Percentiles rank a stretch among this genome's conserved stretches.
These are phyloP conservation scores for Polyporus arcularius DNA, from an alignment of 768 basidiomycete species.

Conservation along the genomic window DNA sequence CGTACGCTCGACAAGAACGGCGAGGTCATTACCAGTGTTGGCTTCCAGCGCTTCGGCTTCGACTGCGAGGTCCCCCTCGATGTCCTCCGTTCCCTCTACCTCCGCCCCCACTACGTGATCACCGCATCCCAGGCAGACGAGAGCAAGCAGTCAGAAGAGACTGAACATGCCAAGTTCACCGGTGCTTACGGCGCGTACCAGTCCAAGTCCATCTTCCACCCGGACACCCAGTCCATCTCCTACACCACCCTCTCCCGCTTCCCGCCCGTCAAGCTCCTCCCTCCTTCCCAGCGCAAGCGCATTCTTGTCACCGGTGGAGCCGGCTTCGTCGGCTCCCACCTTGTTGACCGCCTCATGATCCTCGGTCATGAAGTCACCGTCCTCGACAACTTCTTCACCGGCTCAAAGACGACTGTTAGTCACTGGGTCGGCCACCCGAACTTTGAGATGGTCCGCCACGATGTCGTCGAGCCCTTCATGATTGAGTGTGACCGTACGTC, in stretches of 20 bases:
- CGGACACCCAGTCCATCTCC: slow-evolving; percentile 78
- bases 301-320: slow-evolving; percentile 96
- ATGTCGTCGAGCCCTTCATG: slow-evolving; percentile 96
- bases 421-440: slow-evolving; percentile 98
- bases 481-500: slow-evolving; percentile 95
- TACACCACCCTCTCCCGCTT: slow-evolving; percentile 92
- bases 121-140: slow-evolving; percentile 38
- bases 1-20: slow-evolving; percentile 74
- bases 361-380: slow-evolving; percentile 98
- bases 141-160: slow-evolving; percentile 39
- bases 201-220: slow-evolving; percentile 86
- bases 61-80: slow-evolving; percentile 83
- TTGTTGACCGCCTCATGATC: slow-evolving; percentile 96
- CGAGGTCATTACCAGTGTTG: slow-evolving; percentile 74
- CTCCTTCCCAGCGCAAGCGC: slow-evolving; percentile 78
- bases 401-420: slow-evolving; percentile 93
- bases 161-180: slow-evolving; percentile 55
- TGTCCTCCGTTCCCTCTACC: slow-evolving; percentile 83
- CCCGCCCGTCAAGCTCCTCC: slow-evolving; percentile 87
- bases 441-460: slow-evolving; percentile 97
- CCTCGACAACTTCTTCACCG: slow-evolving; percentile 98
- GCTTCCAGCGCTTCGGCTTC: slow-evolving; percentile 86
- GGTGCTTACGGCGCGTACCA: slow-evolving; percentile 56
- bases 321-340: slow-evolving; percentile 98
- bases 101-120: slow-evolving; percentile 75